phyloP scores from a whole-genome alignment of 2,329 filamentous ascomycete species.

The Lachnum nothofagi region DNA sequence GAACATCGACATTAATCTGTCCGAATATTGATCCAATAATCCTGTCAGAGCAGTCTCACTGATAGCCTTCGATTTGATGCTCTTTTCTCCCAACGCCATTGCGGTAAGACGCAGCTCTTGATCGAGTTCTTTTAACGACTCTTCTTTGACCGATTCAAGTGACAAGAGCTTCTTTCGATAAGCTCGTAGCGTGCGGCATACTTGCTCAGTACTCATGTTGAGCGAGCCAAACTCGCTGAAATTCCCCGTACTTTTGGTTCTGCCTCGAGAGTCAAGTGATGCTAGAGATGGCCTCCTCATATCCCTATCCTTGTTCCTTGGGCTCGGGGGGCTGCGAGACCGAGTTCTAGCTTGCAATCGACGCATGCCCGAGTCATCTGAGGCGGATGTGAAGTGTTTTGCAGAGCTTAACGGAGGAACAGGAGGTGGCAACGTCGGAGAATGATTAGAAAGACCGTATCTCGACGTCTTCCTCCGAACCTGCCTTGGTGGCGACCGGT shows the following conservation, averaged over 20 bases:
- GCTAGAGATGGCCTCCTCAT: conserved; percentile 52
- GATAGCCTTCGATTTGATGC: conserved; percentile 40
- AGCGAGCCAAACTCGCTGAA: conserved; percentile 49
- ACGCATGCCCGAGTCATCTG: conserved; percentile 26
- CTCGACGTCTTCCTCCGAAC: conserved; percentile 51
- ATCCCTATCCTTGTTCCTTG: conserved; percentile 24
- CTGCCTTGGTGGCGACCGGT: conserved; percentile 51
- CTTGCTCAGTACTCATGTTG: conserved; percentile 60
- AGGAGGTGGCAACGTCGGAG: conserved; percentile 41
- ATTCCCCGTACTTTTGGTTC: conserved; percentile 42
- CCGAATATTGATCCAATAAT: conserved; percentile 70
- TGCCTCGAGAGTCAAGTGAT: conserved; percentile 42
- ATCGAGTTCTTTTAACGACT: conserved; percentile 57
- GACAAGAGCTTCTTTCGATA: conserved; percentile 60
- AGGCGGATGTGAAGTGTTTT: conserved; percentile 27
- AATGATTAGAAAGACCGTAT: conserved; percentile 44
- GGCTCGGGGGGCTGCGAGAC: conserved; percentile 31
- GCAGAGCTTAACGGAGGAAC: conserved; percentile 21
- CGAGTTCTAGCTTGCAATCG: conserved; percentile 21
- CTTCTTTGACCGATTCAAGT: conserved; percentile 50
- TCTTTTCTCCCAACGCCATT: conserved; percentile 46
- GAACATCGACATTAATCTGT: conserved; percentile 63
- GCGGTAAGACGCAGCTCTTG: conserved; percentile 60
- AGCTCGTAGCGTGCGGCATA: conserved; percentile 55
- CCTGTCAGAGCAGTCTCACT: conserved; percentile 57